These are phyloP conservation scores for Torulaspora pretoriensis DNA, from an alignment of 1,139 yeast species.

Conservation along the genomic window DNA sequence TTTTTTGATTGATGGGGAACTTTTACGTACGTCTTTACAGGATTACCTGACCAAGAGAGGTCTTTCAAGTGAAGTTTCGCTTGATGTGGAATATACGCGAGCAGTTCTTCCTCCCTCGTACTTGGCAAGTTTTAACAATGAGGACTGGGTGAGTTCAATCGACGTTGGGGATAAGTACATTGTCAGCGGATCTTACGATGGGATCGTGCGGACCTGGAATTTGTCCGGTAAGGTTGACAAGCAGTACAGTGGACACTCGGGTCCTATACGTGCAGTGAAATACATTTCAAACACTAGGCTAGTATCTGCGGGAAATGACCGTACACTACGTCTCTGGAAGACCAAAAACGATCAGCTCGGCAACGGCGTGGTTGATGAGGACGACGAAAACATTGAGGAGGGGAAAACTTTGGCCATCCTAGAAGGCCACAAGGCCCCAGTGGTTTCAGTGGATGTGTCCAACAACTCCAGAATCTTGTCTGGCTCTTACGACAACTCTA, in stretches of 20 bases:
- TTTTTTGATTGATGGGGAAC: constrained; percentile 79
- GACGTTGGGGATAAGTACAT: constrained; percentile 43
- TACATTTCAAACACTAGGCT: constrained; percentile 74
- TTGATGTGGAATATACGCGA: constrained; percentile 83
- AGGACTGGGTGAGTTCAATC: constrained; percentile 92
- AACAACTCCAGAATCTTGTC: constrained; percentile 62
- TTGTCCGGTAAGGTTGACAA: constrained; percentile 77
- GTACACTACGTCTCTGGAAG: constrained; percentile 86
- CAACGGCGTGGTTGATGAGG: constrained; percentile 42
- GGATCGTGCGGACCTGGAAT: constrained; percentile 86
- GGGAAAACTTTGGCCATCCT: constrained; percentile 77
- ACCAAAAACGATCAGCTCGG: constrained; percentile 45
- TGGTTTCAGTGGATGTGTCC: constrained; percentile 68
- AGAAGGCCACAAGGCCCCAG: constrained; percentile 87
- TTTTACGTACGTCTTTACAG: constrained; percentile 71
- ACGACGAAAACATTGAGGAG: constrained; percentile 54
- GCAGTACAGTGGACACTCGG: constrained; percentile 83
- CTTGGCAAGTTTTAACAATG: constrained; percentile 81
- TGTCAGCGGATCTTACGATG: constrained; percentile 89
- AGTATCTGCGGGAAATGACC: constrained; percentile 84
- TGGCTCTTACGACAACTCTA: constrained; percentile 75
- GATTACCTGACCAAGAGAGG: constrained; percentile 75
- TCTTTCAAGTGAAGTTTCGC: constrained; percentile 73
- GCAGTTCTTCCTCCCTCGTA: constrained; percentile 92
- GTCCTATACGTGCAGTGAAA: constrained; percentile 74